These are phyloP conservation scores for Xylaria intraflava DNA, from an alignment of 495 filamentous ascomycete genomes.

Conservation along the genomic window DNA sequence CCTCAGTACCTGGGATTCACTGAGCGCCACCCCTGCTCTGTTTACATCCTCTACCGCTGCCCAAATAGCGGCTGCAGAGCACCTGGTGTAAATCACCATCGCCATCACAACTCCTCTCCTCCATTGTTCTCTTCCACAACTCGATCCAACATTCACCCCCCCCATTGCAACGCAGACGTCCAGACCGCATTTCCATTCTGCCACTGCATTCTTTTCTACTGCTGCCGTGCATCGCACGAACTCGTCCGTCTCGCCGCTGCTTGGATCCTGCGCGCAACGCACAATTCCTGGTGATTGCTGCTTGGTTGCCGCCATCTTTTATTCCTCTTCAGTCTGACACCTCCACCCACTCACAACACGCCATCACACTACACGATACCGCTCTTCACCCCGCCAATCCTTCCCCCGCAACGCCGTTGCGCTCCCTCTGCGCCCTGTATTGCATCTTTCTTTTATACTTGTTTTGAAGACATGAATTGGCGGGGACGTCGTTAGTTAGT, in stretches of 20 bases:
- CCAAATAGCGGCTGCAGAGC: slow-evolving; percentile 13
- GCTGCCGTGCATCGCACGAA: slow-evolving; percentile 4
- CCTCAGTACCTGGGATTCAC: too few species aligned
- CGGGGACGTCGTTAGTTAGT: neutral
- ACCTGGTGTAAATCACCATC: neutral
- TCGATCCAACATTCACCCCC: neutral
- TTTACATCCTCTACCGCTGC: slow-evolving; percentile 12
- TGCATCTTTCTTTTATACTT: slow-evolving; percentile 12
- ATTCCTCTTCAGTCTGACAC: neutral
- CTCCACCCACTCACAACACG: neutral
- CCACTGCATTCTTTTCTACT: slow-evolving; percentile 13
- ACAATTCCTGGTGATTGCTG: neutral
- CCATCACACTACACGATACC: neutral
- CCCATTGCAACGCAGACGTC: neutral
- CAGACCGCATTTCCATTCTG: slow-evolving; percentile 2
- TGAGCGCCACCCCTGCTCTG: slow-evolving; percentile 15
- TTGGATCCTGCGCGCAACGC: neutral
- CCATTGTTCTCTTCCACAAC: neutral
- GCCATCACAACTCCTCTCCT: neutral
- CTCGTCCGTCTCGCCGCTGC: neutral
- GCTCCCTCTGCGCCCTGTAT: neutral
- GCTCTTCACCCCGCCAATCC: neutral
- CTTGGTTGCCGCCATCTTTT: neutral
- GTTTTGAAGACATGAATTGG: slow-evolving; percentile 5
- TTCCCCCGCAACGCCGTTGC: neutral